Evolutionary conservation across 352 stramenopile genomes (phyloP), one percentile per base, ranked within the genome.

Genomic region (Phytophthora hybrid): DNA sequence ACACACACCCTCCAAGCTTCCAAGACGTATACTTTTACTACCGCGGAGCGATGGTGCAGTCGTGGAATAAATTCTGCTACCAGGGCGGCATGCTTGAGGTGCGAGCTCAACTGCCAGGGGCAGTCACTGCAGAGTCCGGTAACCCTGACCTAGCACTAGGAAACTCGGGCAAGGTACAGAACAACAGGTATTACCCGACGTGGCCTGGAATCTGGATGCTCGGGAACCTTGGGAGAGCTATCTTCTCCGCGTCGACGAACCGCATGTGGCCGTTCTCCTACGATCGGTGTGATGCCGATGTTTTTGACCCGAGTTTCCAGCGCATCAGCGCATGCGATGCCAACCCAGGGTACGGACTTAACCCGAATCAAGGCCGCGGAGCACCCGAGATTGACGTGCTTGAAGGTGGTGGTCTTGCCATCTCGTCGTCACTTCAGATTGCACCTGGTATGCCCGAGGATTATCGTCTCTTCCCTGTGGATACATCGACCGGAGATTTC

Each of bases 1-100:
- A 82, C 56, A 74, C 54, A 7, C 75, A 79, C 31, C 80, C 80
- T 51, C 80, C 80, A 6, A 77, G 52, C n/a, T 90, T 80, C 62
- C 46, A 85, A 51, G 76, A 76, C 18, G 77, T 82, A 52, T 44
- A 74, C 37, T 92, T 89, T 59, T 79, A 54, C 59, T 92, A 93
- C 55, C 80, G 81, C n/a, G 89, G 81, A 13, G 94, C 79, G 5
- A 98, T 98, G 93, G 61, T 98, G 2, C 93, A 98, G 76, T 88
- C 78, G 0, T 98, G 94, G 95, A 98, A 98, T 73, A 98, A 98
- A 61, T 98, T 98, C 72, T 98, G 95, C 78, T 98, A 98, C 70
- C 96, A 97, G 37, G 95, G 94, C 5, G 95, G 95, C 8, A 92
- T 98, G 68, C 72, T 98, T 13, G 93, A 98, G 67, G 80, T 98